phyloP scores from a whole-genome alignment of 75 land plant species.

The Adiantum capillusveneris region DNA sequence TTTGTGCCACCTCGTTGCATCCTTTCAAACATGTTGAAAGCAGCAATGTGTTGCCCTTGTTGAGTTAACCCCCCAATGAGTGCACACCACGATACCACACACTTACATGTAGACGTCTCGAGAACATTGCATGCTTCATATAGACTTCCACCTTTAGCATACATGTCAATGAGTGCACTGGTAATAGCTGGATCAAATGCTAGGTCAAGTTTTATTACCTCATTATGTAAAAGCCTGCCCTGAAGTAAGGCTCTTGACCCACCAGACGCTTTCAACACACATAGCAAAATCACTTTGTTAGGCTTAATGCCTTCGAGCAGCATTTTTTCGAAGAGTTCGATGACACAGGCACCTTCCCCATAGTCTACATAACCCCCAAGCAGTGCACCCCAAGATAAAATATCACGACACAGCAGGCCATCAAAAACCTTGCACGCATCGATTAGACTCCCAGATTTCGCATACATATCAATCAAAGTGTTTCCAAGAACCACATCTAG shows the following conservation, averaged over 20 bases:
- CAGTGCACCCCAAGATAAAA: conserved; percentile 74
- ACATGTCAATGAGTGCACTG: conserved; percentile 15
- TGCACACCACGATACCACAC: conserved; percentile 13
- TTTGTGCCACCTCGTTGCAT: conserved; percentile 3
- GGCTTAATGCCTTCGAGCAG: conserved; percentile 29
- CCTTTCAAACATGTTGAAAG: conserved; percentile 6
- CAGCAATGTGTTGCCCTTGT: neutral
- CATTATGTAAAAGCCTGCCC: conserved; percentile 45
- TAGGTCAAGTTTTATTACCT: neutral
- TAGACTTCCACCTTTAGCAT: conserved; percentile 4
- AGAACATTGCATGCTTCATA: conserved; percentile 5
- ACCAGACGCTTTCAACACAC: conserved; percentile 64
- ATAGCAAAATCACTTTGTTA: conserved; percentile 50
- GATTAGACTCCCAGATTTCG: conserved; percentile 41
- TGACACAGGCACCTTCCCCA: conserved; percentile 36
- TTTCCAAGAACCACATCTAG: conserved; percentile 22
- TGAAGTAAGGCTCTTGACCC: conserved; percentile 29
- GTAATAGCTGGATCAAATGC: neutral
- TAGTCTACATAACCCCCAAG: conserved; percentile 63
- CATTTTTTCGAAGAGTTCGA: conserved; percentile 44
- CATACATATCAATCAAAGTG: conserved; percentile 69
- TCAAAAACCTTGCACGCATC: conserved; percentile 48
- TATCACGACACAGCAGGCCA: conserved; percentile 36
- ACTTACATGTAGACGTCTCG: neutral
- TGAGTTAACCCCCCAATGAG: conserved; percentile 9